phyloP scores from a whole-genome alignment of 2,329 filamentous ascomycete species.

The Trichoderma simmonsii region DNA sequence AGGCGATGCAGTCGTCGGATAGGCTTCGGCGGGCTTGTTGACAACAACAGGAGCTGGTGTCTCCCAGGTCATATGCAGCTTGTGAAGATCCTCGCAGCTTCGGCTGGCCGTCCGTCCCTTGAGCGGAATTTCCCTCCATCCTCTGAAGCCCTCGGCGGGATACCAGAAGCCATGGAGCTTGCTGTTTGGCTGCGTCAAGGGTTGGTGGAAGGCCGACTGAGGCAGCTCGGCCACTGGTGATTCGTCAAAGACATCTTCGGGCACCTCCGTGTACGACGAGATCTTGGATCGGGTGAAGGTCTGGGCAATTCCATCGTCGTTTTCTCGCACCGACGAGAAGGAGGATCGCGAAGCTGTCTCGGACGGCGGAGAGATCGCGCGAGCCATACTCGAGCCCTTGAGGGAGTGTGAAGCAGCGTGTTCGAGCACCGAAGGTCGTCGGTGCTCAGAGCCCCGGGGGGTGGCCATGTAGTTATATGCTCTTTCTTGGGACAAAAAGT shows the following conservation, averaged over 20 bases:
- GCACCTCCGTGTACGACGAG: conserved; percentile 52
- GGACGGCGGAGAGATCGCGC: conserved; percentile 35
- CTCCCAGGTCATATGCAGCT: conserved; percentile 54
- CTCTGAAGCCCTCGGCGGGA: conserved; percentile 56
- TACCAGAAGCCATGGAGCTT: conserved; percentile 57
- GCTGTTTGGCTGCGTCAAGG: conserved; percentile 54
- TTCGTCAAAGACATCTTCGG: conserved; percentile 53
- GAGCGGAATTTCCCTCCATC: conserved; percentile 62
- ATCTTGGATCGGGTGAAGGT: conserved; percentile 62
- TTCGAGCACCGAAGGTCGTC: conserved; percentile 27
- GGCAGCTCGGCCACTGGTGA: conserved; percentile 43
- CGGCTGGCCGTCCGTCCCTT: conserved; percentile 57
- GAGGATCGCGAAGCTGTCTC: conserved; percentile 49
- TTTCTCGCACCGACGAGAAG: conserved; percentile 61
- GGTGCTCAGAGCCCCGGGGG: conserved; percentile 23
- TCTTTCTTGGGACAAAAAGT: neutral
- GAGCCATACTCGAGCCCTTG: conserved; percentile 38
- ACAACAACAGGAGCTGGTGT: conserved; percentile 34
- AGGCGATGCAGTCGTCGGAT: conserved; percentile 48
- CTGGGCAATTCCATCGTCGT: conserved; percentile 57
- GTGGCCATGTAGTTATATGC: conserved; percentile 16
- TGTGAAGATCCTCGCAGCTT: conserved; percentile 59
- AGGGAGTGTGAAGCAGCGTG: conserved; percentile 13
- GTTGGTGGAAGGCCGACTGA: conserved; percentile 47
- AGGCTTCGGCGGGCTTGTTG: conserved; percentile 30